Evolutionary conservation across 305 asterid species (phyloP).

Genomic region (Solanum hybrid): DNA sequence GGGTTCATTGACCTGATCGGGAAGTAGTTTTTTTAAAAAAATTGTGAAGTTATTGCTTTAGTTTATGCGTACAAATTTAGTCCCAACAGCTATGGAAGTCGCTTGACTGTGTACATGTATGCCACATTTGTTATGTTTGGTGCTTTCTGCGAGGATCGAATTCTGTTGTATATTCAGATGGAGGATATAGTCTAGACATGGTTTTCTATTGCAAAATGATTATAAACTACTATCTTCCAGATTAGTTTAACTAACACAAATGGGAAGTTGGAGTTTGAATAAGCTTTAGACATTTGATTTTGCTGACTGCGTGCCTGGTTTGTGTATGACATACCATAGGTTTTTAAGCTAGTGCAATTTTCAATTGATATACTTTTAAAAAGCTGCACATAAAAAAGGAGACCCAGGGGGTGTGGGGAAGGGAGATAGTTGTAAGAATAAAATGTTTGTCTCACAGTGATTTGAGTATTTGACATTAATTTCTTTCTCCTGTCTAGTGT

Average conservation of each 20-base stretch:
- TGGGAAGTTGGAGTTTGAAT: neutral
- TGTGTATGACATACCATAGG: neutral
- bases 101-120: neutral
- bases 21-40: neutral
- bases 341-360: neutral
- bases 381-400: neutral
- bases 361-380: neutral
- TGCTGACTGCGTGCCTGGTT: neutral
- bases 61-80: neutral
- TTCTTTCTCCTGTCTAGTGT: neutral
- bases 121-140: neutral
- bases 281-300: neutral
- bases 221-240: neutral
- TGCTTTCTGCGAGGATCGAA: neutral
- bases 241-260: slow-evolving; percentile 1
- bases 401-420: neutral
- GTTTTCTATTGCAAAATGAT: neutral
- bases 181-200: neutral
- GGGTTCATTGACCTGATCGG: neutral
- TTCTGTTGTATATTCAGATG: neutral
- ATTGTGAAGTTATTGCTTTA: neutral
- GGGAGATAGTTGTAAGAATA: neutral
- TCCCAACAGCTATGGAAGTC: neutral
- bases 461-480: neutral
- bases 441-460: neutral